Base-by-base conservation (phyloP, 257 asterid genomes). In the Cordia subcordata region DNA sequence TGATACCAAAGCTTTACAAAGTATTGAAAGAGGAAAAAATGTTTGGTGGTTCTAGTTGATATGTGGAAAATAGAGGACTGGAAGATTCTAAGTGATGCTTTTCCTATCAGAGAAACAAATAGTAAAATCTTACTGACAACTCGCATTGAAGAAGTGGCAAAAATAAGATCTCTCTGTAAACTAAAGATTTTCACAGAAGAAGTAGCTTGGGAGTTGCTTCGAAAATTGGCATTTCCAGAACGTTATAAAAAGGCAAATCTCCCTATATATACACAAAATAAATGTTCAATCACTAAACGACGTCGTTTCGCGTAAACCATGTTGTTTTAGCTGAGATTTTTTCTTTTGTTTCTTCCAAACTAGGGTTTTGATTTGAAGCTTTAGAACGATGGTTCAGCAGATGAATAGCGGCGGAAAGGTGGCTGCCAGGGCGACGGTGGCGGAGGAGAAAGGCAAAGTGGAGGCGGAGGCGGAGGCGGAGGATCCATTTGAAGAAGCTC, bases 401-500 rank as follows among this genome's bases (percentile, higher is more conserved):
- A 66, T 77, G 83, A 71, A 66, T 13, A 60, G 55, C 12, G 64
- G 69, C 17, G 65, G 72, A 55, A 58, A 59, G 47, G 47, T 42
- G 4, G 47, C 47, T 3, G 10, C 47, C 8, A 42, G 2, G 47
- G 15, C 47, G 47, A 11, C 47, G 47, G 47, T 11, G 15, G 62
- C 20, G 42, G 61, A 49, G 22, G 81, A 70, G 13, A 68, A 72
- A 58, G 66, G n/a, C n/a, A n/a, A 64, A 79, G 70, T 66, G 67
- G 65, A 75, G 57, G 81, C 70, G 61, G 73, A 70, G 71, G 35
- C 61, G 67, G 82, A 82, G 61, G 59, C 51, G n/a, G 83, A 79
- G 23, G 85, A 82, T 58, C 51, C 58, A 14, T 49, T 79, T 53
- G 83, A 79, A 56, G 88, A 79, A 58, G 78, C 76, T 57, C 62